Base-by-base conservation (phyloP, 2,329 filamentous ascomycete species). In the Colletotrichum horii region DNA sequence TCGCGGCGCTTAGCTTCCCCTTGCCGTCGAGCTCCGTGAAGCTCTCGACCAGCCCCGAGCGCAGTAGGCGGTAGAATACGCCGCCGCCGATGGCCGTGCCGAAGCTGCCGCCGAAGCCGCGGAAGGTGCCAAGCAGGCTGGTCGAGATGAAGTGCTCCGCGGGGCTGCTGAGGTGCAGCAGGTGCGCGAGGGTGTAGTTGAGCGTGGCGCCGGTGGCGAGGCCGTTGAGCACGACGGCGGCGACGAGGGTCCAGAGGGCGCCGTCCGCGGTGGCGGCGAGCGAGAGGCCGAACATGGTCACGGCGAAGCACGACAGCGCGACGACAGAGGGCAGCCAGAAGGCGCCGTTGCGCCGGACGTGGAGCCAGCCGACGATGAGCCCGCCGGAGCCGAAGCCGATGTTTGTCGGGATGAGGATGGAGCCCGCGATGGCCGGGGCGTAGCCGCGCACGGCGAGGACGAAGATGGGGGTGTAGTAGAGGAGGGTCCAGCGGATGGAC, bases 391-490 rank as follows among this genome's bases (percentile, higher is more conserved):
- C 95, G 80, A 97, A 97, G 3, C 95, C 95, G 8, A 91, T 82
- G 83, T 97, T 97, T 1, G 95, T 97, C 0, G 95, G 95, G 62
- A 97, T 91, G 8, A 97, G 89, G 43, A 96, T 93, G 6, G 93
- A 89, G 4, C 95, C 95, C 4, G 94, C 93, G 2, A 91, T 87
- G 1, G 94, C 93, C 0, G 94, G 93, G 1, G 89, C 85, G 86
- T 94, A 94, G 71, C 91, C 91, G 4, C 93, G 91, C 3, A 97
- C 93, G 5, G 94, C 94, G 73, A 97, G 91, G 38, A 94, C 93
- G 79, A 95, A 96, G 58, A 95, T 91, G 0, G 95, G 95, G 0
- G 93, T 90, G 84, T 95, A 97, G 86, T 96, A 97, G 9, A 97
- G 87, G 3, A 97, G 89, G 8, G 89, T 89, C 95, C 95, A 97